A percentile compares a stretch with the other conserved stretches of the same genome.
phyloP scores from a whole-genome alignment of 1,284 basidiomycete genomes.

The Naganishia sp. region DNA sequence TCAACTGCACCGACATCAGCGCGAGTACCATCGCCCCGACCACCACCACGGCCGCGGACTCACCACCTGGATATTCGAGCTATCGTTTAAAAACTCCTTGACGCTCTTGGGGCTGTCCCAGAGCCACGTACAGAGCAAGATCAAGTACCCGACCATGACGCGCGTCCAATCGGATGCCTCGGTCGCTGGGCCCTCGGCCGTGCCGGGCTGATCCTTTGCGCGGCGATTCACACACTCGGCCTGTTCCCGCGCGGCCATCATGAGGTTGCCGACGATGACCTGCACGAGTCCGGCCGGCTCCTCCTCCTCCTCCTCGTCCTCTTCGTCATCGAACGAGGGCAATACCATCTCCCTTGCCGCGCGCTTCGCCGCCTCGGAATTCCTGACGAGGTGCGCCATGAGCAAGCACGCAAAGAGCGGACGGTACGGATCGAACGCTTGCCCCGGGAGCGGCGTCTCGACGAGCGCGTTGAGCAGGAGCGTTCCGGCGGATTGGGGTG shows the following conservation, averaged over 20 bases:
- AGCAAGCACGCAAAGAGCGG: conserved; percentile 58
- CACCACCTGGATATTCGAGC: conserved; percentile 86
- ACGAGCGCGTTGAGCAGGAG: conserved; percentile 58
- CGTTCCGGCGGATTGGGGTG: conserved; percentile 54
- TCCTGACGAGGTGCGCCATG: conserved; percentile 58
- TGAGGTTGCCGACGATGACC: conserved; percentile 62
- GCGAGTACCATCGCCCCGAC: neutral
- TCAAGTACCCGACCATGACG: conserved; percentile 81
- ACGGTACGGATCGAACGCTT: conserved; percentile 58
- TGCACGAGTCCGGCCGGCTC: conserved; percentile 57
- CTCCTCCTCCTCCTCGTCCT: conserved; percentile 60
- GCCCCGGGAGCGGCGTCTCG: conserved; percentile 50
- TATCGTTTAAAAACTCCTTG: conserved; percentile 80
- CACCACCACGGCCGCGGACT: conserved; percentile 48
- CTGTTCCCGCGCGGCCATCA: conserved; percentile 63
- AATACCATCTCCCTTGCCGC: conserved; percentile 57
- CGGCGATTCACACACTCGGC: conserved; percentile 53
- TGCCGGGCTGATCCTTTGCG: conserved; percentile 43
- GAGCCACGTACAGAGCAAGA: conserved; percentile 85
- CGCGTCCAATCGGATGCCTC: conserved; percentile 75
- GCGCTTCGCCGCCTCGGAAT: conserved; percentile 60
- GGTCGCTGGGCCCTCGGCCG: conserved; percentile 14
- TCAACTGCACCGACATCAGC: conserved; percentile 61
- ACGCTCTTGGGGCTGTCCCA: conserved; percentile 92
- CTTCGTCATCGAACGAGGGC: conserved; percentile 49